Percentiles rank a stretch among this genome's conserved stretches.
These are phyloP conservation scores for Avena insularis DNA, from an alignment of 176 grass and related monocot genomes.

Conservation along the genomic window DNA sequence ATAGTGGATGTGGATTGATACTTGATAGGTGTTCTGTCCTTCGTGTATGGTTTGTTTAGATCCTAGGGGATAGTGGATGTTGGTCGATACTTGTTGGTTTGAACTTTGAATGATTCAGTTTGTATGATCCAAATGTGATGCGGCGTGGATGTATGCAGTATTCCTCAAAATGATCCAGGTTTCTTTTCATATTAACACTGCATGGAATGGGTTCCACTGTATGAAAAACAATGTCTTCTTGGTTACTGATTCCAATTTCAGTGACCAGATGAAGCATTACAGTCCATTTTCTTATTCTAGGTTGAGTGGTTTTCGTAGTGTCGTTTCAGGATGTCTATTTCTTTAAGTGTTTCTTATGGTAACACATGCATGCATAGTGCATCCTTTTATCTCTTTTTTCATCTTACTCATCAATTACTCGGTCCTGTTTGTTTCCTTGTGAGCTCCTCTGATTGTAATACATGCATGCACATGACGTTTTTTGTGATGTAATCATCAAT, in stretches of 20 bases:
- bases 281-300: slow-evolving; percentile 10
- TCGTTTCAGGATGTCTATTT: slow-evolving; percentile 8
- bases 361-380: background rate
- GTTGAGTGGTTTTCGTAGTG: background rate
- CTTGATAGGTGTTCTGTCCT: background rate
- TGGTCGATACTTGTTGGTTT: background rate
- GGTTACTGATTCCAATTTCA: slow-evolving; percentile 4
- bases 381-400: background rate
- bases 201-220: background rate
- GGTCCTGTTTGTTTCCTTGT: background rate
- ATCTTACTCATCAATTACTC: background rate
- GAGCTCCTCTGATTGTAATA: background rate
- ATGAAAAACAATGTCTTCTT: background rate
- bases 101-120: background rate
- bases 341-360: background rate
- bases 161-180: slow-evolving; percentile 5
- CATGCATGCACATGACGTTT: background rate
- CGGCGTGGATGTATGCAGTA: background rate
- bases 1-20: background rate
- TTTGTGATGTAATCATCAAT: background rate
- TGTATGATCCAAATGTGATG: background rate
- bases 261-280: slow-evolving; percentile 6
- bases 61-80: background rate
- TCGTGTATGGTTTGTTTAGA: background rate
- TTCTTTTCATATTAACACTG: background rate